Conservation (phyloP, 2,329 filamentous ascomycete species). For the Penicillium sp. region DNA sequence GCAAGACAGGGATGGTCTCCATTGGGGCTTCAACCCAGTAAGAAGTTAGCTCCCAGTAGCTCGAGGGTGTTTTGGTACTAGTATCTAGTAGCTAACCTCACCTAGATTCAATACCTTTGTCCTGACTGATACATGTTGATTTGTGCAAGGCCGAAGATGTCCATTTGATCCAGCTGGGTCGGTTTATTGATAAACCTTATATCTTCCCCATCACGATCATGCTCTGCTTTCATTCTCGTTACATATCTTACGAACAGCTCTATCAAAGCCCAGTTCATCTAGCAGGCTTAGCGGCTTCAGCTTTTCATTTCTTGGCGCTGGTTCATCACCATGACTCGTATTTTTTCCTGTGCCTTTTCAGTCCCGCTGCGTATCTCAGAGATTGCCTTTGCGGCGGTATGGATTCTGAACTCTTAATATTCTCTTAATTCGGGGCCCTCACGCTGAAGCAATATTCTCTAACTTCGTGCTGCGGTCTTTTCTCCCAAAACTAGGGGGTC, state of each 20-base stretch:
- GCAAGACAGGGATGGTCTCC: too few species aligned
- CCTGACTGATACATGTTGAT: too few species aligned
- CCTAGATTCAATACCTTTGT: too few species aligned
- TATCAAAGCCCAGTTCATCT: too few species aligned
- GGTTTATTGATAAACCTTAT: constrained; percentile 10
- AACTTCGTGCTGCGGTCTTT: constrained; percentile 4
- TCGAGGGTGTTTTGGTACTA: too few species aligned
- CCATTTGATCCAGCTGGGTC: too few species aligned
- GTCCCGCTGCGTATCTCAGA: constrained; percentile 56
- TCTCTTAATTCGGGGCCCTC: background rate
- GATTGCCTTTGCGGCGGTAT: constrained; percentile 64
- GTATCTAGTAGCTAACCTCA: too few species aligned
- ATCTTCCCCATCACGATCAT: background rate
- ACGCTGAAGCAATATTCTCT: background rate
- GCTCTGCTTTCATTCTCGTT: background rate
- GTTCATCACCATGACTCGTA: constrained; percentile 38
- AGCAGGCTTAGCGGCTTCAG: background rate
- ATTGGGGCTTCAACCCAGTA: too few species aligned
- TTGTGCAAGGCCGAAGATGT: too few species aligned
- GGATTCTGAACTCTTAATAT: constrained; percentile 12
- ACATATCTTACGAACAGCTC: background rate
- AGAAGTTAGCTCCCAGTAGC: too few species aligned
- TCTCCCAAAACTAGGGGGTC: constrained; percentile 52
- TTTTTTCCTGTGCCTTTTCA: constrained; percentile 50
- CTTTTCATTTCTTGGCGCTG: background rate